These are phyloP conservation scores for Saccharomycopsis schoenii DNA, from an alignment of 805 yeast species.

Conservation along the genomic window DNA sequence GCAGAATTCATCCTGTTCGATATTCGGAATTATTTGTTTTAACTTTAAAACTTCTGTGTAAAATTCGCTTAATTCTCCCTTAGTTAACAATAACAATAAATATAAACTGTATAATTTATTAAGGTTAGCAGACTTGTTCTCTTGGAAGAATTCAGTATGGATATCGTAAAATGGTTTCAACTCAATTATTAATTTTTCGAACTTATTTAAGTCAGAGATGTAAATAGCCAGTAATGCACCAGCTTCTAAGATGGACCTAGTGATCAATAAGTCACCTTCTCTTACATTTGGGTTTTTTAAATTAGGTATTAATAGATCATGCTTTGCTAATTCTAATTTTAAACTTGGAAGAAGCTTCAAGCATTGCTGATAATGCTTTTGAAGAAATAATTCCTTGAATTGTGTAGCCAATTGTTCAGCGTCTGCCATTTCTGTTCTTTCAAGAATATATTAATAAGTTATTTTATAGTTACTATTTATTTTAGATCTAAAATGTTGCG, in stretches of 20 bases:
- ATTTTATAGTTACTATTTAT: too few relatives aligned
- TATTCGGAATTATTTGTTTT: slow-evolving; percentile 28
- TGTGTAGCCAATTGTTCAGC: slow-evolving; percentile 25
- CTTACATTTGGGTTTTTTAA: slow-evolving; percentile 24
- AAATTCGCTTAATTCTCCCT: slow-evolving; percentile 77
- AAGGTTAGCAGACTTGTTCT: slow-evolving; percentile 45
- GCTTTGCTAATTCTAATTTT: slow-evolving; percentile 70
- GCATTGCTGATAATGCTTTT: slow-evolving; percentile 53
- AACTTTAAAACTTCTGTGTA: slow-evolving; percentile 62
- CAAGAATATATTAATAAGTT: too few relatives aligned
- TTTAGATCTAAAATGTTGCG: too few relatives aligned
- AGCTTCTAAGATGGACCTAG: slow-evolving; percentile 76
- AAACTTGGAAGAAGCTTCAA: slow-evolving; percentile 55
- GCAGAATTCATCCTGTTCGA: slow-evolving; percentile 62
- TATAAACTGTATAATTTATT: slow-evolving; percentile 69
- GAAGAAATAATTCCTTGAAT: slow-evolving; percentile 53
- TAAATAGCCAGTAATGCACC: slow-evolving; percentile 78
- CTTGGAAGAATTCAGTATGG: slow-evolving; percentile 25
- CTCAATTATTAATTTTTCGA: slow-evolving; percentile 63
- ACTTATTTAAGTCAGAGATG: slow-evolving; percentile 47
- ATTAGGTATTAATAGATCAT: slow-evolving; percentile 64
- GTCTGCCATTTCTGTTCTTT: not conserved
- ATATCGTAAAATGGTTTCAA: slow-evolving; percentile 64
- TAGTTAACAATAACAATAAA: slow-evolving; percentile 64
- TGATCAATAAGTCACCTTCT: slow-evolving; percentile 45